A percentile compares a stretch with the other conserved stretches of the same genome.
Evolutionary conservation across 169 alveolate genomes (phyloP).

Genomic region (Prorocentrum cordatum): DNA sequence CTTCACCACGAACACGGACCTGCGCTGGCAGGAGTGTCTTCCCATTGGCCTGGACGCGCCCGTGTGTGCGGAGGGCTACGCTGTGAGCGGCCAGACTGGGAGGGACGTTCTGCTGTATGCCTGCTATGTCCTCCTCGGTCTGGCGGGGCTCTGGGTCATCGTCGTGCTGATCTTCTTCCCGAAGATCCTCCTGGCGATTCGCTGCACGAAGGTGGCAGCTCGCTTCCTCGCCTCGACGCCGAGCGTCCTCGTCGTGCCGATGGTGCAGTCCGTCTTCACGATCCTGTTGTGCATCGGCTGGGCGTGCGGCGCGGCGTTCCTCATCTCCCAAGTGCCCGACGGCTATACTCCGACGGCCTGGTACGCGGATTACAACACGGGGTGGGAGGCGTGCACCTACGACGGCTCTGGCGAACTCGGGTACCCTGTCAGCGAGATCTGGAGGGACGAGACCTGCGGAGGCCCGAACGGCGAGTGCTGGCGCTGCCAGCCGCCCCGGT

Average conservation of each 20-base stretch:
- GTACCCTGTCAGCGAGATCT: no score
- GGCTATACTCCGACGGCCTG: background rate
- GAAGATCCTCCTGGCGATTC: no score
- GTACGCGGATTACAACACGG: background rate
- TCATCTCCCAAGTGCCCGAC: background rate
- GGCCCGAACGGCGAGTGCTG: background rate
- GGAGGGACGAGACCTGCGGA: no score
- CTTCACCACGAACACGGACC: conserved; percentile 28
- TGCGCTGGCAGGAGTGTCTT: conserved; percentile 28
- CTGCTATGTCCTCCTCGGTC: no score
- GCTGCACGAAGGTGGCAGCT: no score
- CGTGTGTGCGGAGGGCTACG: no score
- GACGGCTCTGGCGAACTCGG: no score
- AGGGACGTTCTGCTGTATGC: no score
- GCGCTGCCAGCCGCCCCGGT: conserved; percentile 54
- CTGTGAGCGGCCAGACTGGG: no score
- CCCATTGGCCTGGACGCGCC: conserved; percentile 41
- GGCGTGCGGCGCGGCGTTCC: background rate
- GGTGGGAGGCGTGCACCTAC: background rate
- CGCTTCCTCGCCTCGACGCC: no score
- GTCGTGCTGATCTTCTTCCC: no score
- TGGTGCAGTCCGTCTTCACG: background rate
- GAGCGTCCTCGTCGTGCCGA: background rate
- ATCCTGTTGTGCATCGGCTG: background rate
- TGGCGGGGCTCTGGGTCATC: no score